Evolutionary conservation across 148 eudicot genomes (phyloP).

Genomic region (Camellia granthamiana): DNA sequence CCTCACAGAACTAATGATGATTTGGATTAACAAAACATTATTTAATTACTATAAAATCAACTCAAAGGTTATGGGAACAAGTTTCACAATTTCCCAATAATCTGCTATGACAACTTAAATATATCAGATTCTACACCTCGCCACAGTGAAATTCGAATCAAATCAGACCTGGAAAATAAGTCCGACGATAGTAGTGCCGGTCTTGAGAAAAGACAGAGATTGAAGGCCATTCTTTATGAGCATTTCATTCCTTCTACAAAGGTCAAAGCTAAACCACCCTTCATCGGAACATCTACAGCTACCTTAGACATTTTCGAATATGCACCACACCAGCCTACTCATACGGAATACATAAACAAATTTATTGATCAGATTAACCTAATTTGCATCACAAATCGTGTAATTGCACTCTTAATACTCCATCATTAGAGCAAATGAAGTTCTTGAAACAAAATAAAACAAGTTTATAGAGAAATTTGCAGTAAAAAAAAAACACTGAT

Average conservation of each 20-base stretch:
- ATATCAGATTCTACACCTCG: background rate
- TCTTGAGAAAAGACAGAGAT: conserved; percentile 50
- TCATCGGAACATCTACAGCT: conserved; percentile 45
- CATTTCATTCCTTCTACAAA: conserved; percentile 70
- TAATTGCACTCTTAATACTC: background rate
- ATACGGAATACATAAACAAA: background rate
- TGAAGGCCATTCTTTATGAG: conserved; percentile 53
- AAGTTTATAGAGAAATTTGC: background rate
- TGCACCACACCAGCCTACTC: background rate
- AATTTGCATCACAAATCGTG: background rate
- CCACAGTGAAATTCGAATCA: background rate
- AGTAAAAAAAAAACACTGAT: background rate
- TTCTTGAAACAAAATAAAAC: background rate
- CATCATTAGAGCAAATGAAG: background rate
- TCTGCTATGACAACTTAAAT: background rate
- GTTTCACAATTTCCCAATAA: background rate
- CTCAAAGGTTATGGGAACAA: background rate
- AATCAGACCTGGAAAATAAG: conserved; percentile 53
- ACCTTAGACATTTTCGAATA: conserved; percentile 39
- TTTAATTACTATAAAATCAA: background rate
- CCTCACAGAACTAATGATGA: too few species aligned
- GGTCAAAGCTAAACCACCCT: conserved; percentile 69
- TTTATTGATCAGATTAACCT: background rate
- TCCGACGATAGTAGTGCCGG: conserved; percentile 83
- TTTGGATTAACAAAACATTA: background rate